Percentiles rank a stretch among this genome's conserved stretches.
Evolutionary conservation across 345 rosid species (phyloP).

Genomic region (Garcia nutans): DNA sequence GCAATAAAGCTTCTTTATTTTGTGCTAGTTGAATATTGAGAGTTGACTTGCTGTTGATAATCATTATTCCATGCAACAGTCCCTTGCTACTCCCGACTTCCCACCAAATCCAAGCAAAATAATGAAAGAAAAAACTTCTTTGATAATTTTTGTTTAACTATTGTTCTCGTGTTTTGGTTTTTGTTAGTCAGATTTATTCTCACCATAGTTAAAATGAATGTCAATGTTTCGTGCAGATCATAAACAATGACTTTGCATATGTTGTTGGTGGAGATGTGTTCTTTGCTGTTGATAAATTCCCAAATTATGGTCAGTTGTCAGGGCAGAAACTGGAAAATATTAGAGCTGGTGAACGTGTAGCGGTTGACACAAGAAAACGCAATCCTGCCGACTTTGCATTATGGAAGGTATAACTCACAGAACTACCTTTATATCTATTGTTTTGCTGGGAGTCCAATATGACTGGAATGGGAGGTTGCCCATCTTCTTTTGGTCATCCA

Average conservation of each 20-base stretch:
- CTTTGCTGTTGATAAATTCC: slow-evolving; percentile 68
- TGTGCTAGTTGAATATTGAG: background rate
- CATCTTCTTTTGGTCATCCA: no score
- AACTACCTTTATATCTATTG: background rate
- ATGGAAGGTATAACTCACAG: slow-evolving; percentile 64
- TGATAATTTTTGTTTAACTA: background rate
- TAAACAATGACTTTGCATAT: slow-evolving; percentile 69
- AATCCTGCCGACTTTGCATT: slow-evolving; percentile 90
- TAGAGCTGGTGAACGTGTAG: slow-evolving; percentile 84
- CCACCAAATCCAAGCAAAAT: background rate
- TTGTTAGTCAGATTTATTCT: background rate
- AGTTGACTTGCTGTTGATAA: background rate
- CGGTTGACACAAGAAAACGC: slow-evolving; percentile 76
- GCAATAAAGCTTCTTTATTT: background rate
- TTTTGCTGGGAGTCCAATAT: no score
- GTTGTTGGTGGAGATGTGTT: slow-evolving; percentile 76
- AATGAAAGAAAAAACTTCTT: no score
- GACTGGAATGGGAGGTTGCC: no score
- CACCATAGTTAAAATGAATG: background rate
- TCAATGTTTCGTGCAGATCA: slow-evolving; percentile 52
- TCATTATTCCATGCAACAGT: background rate
- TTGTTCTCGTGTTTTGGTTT: background rate
- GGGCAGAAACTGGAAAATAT: slow-evolving; percentile 69
- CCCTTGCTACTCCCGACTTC: background rate
- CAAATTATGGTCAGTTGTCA: slow-evolving; percentile 72